Conservation (phyloP, 306 rosid species). For the Phaseolus lunatus region DNA sequence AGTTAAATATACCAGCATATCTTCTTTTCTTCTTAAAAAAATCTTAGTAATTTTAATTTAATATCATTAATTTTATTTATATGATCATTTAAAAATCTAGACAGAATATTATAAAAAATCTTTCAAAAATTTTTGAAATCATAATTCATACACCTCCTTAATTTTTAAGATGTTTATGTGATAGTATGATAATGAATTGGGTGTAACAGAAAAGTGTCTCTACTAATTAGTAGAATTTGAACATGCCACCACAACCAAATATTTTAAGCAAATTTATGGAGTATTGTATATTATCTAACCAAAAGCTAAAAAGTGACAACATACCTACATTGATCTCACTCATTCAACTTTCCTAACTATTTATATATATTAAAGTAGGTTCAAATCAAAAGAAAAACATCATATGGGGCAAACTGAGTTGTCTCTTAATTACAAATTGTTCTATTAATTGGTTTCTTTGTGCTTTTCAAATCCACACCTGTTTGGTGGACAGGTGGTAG, state of each 20-base stretch:
- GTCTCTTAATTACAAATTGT: neutral
- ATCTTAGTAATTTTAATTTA: too few species aligned
- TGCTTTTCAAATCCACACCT: constrained; percentile 36
- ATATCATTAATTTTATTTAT: too few species aligned
- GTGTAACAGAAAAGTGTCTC: too few species aligned
- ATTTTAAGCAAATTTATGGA: neutral
- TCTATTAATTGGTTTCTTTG: neutral
- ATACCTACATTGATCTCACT: neutral
- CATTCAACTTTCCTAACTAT: neutral
- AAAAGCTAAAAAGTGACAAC: neutral
- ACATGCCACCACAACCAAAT: neutral
- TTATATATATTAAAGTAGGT: neutral
- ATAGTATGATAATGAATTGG: too few species aligned
- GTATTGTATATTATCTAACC: neutral
- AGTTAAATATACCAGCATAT: too few species aligned
- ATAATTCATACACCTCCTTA: too few species aligned
- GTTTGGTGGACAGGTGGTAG: constrained; percentile 18
- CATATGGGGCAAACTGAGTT: neutral
- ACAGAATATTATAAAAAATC: too few species aligned
- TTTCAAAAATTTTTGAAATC: too few species aligned
- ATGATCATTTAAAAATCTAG: too few species aligned
- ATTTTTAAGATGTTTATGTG: too few species aligned
- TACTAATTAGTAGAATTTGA: neutral
- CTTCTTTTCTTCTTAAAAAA: too few species aligned
- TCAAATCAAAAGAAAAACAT: neutral